These are phyloP conservation scores for Epichloe gansuensis DNA, from an alignment of 2,329 filamentous ascomycete genomes.

Conservation along the genomic window DNA sequence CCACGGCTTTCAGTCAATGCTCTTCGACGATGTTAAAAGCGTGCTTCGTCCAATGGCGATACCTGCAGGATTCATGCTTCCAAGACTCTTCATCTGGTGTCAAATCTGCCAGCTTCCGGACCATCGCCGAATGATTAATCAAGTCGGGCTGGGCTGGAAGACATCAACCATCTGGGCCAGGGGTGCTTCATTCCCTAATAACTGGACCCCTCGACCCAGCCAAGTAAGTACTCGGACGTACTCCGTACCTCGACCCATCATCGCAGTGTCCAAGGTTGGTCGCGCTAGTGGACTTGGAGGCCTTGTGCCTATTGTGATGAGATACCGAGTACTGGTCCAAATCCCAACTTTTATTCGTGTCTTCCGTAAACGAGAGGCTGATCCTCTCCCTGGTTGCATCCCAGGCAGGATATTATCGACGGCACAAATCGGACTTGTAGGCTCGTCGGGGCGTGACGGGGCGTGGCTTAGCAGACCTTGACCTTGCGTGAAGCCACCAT, in stretches of 20 bases:
- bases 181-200: background rate
- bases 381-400: conserved; percentile 6
- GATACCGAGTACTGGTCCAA: background rate
- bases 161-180: background rate
- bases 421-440: conserved; percentile 7
- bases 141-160: background rate
- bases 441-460: background rate
- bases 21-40: background rate
- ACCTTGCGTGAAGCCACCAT: conserved; percentile 2
- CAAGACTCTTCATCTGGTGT: background rate
- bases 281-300: background rate
- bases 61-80: background rate
- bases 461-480: conserved; percentile 3
- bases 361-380: background rate
- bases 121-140: background rate
- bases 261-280: background rate
- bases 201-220: background rate
- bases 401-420: conserved; percentile 9
- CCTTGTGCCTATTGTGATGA: background rate
- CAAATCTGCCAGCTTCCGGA: background rate
- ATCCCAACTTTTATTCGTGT: background rate
- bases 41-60: background rate
- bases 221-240: background rate
- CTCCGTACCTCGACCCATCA: background rate
- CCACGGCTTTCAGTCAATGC: background rate